Percentiles rank a stretch among this genome's conserved stretches.
These are phyloP conservation scores for Sugiyamaella boreocaroliniensis DNA, from an alignment of 805 yeast genomes.

Conservation along the genomic window DNA sequence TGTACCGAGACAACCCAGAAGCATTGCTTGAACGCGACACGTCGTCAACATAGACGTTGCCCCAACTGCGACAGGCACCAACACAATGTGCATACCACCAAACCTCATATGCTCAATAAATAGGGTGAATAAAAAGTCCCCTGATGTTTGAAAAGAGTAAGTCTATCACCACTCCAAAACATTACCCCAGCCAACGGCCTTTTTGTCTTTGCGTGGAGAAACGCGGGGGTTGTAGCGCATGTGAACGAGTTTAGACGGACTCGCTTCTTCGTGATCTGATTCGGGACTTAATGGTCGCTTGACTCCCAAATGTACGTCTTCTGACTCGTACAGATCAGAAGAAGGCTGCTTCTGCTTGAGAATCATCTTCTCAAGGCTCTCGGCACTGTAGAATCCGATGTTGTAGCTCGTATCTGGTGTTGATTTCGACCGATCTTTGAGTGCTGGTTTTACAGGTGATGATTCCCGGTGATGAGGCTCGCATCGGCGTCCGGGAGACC, in stretches of 20 bases:
- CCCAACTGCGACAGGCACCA: background rate
- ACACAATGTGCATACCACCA: background rate
- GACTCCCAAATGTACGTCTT: no score
- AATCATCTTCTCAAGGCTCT: constrained; percentile 6
- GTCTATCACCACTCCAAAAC: constrained; percentile 3
- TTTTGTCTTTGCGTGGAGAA: background rate
- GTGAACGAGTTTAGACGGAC: background rate
- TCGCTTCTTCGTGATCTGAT: background rate
- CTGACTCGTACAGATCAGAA: background rate
- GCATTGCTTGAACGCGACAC: background rate
- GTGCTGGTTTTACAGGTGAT: background rate
- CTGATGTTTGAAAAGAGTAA: no score
- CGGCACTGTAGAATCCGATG: constrained; percentile 11
- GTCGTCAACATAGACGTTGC: background rate
- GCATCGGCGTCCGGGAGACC: constrained; percentile 13
- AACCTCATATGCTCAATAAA: no score
- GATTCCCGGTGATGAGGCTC: constrained; percentile 12
- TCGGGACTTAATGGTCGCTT: background rate
- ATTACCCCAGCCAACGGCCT: constrained; percentile 4
- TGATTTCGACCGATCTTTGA: background rate
- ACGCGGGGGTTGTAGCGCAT: background rate
- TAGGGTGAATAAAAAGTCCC: no score
- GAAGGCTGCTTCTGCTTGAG: background rate
- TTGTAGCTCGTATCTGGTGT: background rate
- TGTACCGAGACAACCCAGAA: background rate